A percentile compares a stretch with the other conserved stretches of the same genome.
Evolutionary conservation across 768 basidiomycete species (phyloP).

Genomic region (Exidia glandulosa): DNA sequence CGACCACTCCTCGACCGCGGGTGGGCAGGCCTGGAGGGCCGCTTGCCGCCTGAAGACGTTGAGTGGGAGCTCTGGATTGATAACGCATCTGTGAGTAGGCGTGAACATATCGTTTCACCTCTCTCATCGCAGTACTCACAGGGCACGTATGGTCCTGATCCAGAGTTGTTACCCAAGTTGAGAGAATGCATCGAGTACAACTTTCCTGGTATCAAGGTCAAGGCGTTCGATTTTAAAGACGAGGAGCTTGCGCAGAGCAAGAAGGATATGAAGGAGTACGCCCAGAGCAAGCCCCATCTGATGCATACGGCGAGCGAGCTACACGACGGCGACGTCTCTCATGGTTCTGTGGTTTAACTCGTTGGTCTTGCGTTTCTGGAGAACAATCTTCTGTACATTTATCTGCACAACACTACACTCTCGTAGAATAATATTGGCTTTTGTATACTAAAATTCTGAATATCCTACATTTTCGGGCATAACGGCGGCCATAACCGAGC

Average conservation of each 20-base stretch:
- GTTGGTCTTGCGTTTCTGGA: background rate
- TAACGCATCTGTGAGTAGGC: slow-evolving; percentile 42
- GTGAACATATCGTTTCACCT: too few species aligned
- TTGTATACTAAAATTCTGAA: background rate
- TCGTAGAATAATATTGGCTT: background rate
- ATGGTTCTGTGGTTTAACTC: background rate
- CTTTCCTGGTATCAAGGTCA: slow-evolving; percentile 36
- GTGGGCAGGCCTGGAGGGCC: slow-evolving; percentile 53
- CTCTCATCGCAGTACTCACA: too few species aligned
- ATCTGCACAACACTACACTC: background rate
- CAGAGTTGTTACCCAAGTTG: slow-evolving; percentile 45
- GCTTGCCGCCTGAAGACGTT: slow-evolving; percentile 40
- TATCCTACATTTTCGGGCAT: background rate
- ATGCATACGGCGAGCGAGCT: background rate
- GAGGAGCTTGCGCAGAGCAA: slow-evolving; percentile 5
- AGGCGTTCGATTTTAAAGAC: slow-evolving; percentile 16
- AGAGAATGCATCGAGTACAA: slow-evolving; percentile 59
- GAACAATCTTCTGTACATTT: background rate
- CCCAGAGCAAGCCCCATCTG: background rate
- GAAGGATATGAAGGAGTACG: background rate
- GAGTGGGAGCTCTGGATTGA: slow-evolving; percentile 78
- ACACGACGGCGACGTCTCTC: background rate
- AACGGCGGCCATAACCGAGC: too few species aligned
- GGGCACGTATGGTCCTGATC: slow-evolving; percentile 75
- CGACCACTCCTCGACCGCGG: slow-evolving; percentile 43